Evolutionary conservation across 805 yeast genomes (phyloP), one percentile per base, ranked within the genome.

Genomic region (Tetrapisispora namnaoensis): DNA sequence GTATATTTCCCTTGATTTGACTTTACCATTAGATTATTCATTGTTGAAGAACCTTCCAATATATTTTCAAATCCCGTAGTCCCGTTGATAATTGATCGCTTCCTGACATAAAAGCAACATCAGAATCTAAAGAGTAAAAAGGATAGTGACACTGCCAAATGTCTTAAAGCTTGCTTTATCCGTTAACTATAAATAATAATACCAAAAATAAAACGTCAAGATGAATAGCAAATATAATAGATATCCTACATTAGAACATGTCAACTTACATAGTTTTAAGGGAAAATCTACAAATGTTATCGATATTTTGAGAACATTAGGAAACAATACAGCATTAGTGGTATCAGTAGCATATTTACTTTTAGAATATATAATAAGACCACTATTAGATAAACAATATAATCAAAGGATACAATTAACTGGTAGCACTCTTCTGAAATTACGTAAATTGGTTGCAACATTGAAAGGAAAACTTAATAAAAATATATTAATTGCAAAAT

Each of bases 401-500:
- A 65, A 64, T 6, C 68, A 77, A 52, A 61, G 81, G 41, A 45
- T 57, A 1, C 69, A 68, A 3, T 60, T 71, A 9, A 51, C 66
- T 13, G 52, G 55, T 2, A 55, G 51, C 38, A 66, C 65, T 1
- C 60, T 70, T 14, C 28, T 55, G 2, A 58, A 57, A 24, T 51
- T 71, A 22, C 55, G 71, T 21, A 60, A 56, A 38, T 21, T 58
- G 2, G 58, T 75, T 13, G 6, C 20, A 7, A 24, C 17, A 1
- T 48, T 63, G n/a, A 52, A 67, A 7, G 51, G 60, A 18, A 59
- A 58, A 17, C 53, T 65, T 37, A 57, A 56, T 20, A 50, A 45
- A 27, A 11, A 42, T 16, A 66, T 74, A 0, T 74, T 79, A 4
- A 56, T 69, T 3, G 68, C 74, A n/a, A 68, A 68, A 11, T 58